Evolutionary conservation across 192 early-diverging fungal species (phyloP), one percentile per base, ranked within the genome.

Genomic region (Coemansia sp.): DNA sequence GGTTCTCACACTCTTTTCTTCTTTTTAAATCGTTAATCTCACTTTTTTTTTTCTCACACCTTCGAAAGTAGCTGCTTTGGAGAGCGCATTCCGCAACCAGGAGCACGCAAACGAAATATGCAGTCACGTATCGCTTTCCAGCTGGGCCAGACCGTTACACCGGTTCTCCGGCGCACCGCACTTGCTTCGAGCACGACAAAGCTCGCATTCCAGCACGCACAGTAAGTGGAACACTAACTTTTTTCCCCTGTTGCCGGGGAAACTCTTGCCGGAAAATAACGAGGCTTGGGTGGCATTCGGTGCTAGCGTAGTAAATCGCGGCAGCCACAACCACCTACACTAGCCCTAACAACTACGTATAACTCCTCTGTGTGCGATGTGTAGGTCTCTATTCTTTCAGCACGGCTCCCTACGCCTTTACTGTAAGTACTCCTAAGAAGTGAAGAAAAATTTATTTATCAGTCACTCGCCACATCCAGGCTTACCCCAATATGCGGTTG

Each of bases 91-190:
- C 58, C 47, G 47, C n/a, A 55, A 30, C 11, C 26, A 55, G 52
- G 52, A 55, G 28, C 23, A 55, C 52, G 52, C 52, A 55, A 55
- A 61, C 28, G 33, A 62, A 73, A 53, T 39, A 81, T 81, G 78
- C 78, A 76, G 71, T 76, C 78, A 30, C 78, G 78, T 39, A 61
- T 72, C 32, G 70, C 74, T 28, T 61, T 76, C 62, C 78, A 73
- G 66, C 62, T 81, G 37, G 63, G 78, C 58, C 74, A 76, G 70
- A 28, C 70, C n/a, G 49, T 76, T 44, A 70, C 74, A 1, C 78
- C 78, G 19, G 69, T 71, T 47, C 50, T 81, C 37, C 73, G 68
- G 67, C 78, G 73, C 68, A 65, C 78, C 21, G 64, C 74, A 32
- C 42, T 61, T 28, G 70, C 67, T 30, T 60, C 57, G 17, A 60